These are phyloP conservation scores for Curvularia spicifera DNA, from an alignment of 2,329 filamentous ascomycete species.

Conservation along the genomic window DNA sequence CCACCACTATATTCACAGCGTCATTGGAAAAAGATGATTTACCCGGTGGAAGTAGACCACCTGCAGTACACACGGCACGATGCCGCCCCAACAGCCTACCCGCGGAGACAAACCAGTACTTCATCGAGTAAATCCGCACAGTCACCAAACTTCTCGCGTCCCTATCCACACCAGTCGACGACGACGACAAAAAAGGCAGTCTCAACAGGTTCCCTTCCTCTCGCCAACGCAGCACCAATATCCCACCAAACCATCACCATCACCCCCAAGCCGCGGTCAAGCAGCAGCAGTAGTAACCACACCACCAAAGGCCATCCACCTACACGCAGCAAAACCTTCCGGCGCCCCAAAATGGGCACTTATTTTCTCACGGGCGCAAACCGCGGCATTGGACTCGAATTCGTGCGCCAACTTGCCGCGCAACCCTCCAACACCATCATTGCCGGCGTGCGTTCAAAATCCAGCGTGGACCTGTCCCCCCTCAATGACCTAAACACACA, in stretches of 20 bases:
- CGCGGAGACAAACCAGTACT: constrained; percentile 18
- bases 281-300: background rate
- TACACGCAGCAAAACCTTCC: background rate
- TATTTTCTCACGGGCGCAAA: constrained; percentile 45
- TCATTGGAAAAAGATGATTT: constrained; percentile 17
- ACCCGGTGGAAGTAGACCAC: constrained; percentile 19
- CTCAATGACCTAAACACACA: constrained; percentile 34
- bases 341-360: constrained; percentile 33
- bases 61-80: constrained; percentile 14
- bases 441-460: constrained; percentile 48
- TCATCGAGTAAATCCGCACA: constrained; percentile 11
- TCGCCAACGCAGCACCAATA: constrained; percentile 10
- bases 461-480: constrained; percentile 33
- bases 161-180: constrained; percentile 3
- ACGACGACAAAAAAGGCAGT: background rate
- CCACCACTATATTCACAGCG: background rate
- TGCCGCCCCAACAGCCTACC: constrained; percentile 6
- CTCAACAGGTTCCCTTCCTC: background rate
- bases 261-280: background rate
- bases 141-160: constrained; percentile 20
- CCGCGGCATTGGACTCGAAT: constrained; percentile 43
- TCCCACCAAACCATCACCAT: constrained; percentile 9
- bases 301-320: background rate
- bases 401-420: constrained; percentile 40
- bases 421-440: constrained; percentile 48